Evolutionary conservation across 805 yeast genomes (phyloP).

Genomic region (Hanseniaspora lachancei): DNA sequence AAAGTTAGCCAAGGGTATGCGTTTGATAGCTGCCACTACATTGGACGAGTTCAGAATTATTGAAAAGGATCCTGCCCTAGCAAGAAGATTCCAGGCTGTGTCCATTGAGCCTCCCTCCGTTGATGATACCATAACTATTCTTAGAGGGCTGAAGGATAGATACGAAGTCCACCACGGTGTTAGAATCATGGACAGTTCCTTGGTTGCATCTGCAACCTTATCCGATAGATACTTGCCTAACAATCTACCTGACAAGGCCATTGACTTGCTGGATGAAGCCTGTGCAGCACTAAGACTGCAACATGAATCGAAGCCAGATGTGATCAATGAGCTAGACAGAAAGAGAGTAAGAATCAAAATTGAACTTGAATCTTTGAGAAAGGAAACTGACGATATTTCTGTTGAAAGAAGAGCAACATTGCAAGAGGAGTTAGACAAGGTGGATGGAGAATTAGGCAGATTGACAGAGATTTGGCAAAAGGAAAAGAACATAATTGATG

Average conservation of each 20-base stretch:
- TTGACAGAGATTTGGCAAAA: constrained; percentile 77
- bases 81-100: constrained; percentile 87
- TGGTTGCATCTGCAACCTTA: constrained; percentile 85
- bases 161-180: constrained; percentile 98
- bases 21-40: constrained; percentile 95
- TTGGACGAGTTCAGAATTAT: constrained; percentile 87
- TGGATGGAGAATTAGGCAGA: constrained; percentile 52
- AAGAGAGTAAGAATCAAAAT: constrained; percentile 86
- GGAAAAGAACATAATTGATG: constrained; percentile 64
- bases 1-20: constrained; percentile 83
- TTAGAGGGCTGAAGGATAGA: constrained; percentile 84
- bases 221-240: constrained; percentile 85
- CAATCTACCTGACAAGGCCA: constrained; percentile 90
- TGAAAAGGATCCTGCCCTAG: constrained; percentile 91
- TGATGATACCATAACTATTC: constrained; percentile 77
- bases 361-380: constrained; percentile 83
- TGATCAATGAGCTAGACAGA: constrained; percentile 77
- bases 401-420: constrained; percentile 63
- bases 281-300: constrained; percentile 88
- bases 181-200: constrained; percentile 77
- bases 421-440: constrained; percentile 50
- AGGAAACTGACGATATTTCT: constrained; percentile 80
- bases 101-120: constrained; percentile 77
- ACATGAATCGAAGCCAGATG: constrained; percentile 95
- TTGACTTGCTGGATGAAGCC: constrained; percentile 92